phyloP scores from a whole-genome alignment of 2,329 filamentous ascomycete species.

The Xylariaceae sp. region DNA sequence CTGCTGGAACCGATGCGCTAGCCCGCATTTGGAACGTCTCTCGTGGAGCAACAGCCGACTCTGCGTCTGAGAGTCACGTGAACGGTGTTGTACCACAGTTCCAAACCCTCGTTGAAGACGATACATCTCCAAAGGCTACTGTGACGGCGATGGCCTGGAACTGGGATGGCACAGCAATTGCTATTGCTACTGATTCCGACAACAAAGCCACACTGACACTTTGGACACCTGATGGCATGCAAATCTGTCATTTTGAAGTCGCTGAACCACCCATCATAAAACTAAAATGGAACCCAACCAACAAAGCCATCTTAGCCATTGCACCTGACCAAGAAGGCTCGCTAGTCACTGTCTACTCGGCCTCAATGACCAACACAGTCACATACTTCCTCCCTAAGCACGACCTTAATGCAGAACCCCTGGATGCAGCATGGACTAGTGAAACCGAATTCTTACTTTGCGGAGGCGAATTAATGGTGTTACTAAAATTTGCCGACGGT shows the following conservation, averaged over 20 bases:
- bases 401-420: constrained; percentile 47
- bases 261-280: constrained; percentile 61
- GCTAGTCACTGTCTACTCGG: constrained; percentile 54
- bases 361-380: constrained; percentile 41
- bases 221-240: constrained; percentile 53
- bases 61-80: constrained; percentile 46
- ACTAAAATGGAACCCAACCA: constrained; percentile 58
- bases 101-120: constrained; percentile 51
- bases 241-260: constrained; percentile 53
- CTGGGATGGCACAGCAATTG: constrained; percentile 53
- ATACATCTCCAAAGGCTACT: constrained; percentile 49
- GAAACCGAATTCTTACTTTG: constrained; percentile 58
- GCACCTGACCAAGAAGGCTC: constrained; percentile 54
- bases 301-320: constrained; percentile 54
- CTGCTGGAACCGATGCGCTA: constrained; percentile 68
- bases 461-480: constrained; percentile 53
- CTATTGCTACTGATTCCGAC: constrained; percentile 56
- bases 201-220: constrained; percentile 54
- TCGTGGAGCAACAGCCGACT: constrained; percentile 49
- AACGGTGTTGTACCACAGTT: constrained; percentile 40
- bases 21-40: constrained; percentile 66
- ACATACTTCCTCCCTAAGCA: constrained; percentile 50
- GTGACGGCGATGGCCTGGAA: constrained; percentile 63
- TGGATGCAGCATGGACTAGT: constrained; percentile 61
- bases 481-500: constrained; percentile 46